These are phyloP conservation scores for Cordyceps javanica DNA, from an alignment of 2,329 filamentous ascomycete species.

Conservation along the genomic window DNA sequence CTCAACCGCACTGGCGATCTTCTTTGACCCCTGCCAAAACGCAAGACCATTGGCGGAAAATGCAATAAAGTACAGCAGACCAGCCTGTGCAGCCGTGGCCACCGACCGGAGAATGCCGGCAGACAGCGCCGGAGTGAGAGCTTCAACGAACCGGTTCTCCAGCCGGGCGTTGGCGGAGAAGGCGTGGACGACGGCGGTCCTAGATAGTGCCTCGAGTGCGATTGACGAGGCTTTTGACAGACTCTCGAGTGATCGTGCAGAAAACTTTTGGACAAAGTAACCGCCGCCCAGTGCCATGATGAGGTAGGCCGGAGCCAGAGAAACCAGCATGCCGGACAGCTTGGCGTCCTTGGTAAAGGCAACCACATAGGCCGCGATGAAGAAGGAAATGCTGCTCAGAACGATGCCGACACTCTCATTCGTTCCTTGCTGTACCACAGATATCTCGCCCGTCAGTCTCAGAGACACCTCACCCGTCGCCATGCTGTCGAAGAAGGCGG, in stretches of 20 bases:
- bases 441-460: conserved; percentile 51
- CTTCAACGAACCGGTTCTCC: conserved; percentile 41
- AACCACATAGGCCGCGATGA: conserved; percentile 53
- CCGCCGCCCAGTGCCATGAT: conserved; percentile 46
- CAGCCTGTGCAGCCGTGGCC: too few relatives aligned
- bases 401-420: conserved; percentile 57
- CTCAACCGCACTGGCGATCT: conserved; percentile 23
- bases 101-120: conserved; percentile 46
- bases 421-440: conserved; percentile 53
- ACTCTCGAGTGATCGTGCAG: conserved; percentile 35
- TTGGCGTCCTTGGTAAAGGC: conserved; percentile 52
- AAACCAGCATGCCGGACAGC: conserved; percentile 51
- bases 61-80: conserved; percentile 57
- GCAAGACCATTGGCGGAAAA: conserved; percentile 58
- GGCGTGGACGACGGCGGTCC: conserved; percentile 48
- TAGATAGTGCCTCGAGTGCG: conserved; percentile 46
- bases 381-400: conserved; percentile 51
- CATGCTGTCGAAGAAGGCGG: conserved; percentile 53
- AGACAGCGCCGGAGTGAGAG: too few relatives aligned
- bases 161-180: conserved; percentile 46
- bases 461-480: conserved; percentile 50
- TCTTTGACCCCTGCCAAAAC: conserved; percentile 56
- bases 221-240: conserved; percentile 46
- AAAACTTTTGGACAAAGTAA: conserved; percentile 42
- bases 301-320: conserved; percentile 48